Evolutionary conservation across 208 protist species (phyloP).

Genomic region (Angomonas ambiguus): DNA sequence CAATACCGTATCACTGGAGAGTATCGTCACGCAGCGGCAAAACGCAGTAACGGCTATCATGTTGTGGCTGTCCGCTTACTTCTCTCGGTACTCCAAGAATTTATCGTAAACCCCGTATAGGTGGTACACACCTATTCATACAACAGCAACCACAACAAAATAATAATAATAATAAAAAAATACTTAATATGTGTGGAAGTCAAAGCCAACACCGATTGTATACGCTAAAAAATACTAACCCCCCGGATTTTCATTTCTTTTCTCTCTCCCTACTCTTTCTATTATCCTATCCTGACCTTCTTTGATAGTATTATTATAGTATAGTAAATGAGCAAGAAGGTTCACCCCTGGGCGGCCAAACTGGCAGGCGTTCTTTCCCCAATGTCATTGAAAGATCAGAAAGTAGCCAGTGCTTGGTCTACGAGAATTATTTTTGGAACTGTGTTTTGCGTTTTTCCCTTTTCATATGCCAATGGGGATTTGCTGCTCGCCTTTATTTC

Average conservation of each 20-base stretch:
- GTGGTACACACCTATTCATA: neutral
- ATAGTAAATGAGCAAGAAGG: neutral
- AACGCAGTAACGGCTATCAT: slow-evolving; percentile 57
- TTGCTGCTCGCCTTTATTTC: slow-evolving; percentile 44
- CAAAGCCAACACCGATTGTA: too few relatives aligned
- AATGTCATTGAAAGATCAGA: slow-evolving; percentile 77
- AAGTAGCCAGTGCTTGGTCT: slow-evolving; percentile 18
- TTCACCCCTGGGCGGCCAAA: slow-evolving; percentile 57
- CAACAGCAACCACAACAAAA: slow-evolving; percentile 7
- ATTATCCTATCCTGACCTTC: neutral
- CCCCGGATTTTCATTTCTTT: neutral
- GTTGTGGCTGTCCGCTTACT: slow-evolving; percentile 63
- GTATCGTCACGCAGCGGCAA: slow-evolving; percentile 34
- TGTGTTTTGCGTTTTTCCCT: slow-evolving; percentile 45
- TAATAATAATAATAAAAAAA: neutral
- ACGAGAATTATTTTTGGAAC: slow-evolving; percentile 42
- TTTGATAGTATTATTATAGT: neutral
- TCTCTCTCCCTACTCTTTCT: neutral
- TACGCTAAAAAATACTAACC: too few relatives aligned
- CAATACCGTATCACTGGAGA: slow-evolving; percentile 22
- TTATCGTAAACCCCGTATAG: slow-evolving; percentile 7
- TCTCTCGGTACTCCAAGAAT: slow-evolving; percentile 34
- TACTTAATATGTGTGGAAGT: too few relatives aligned
- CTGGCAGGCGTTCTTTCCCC: slow-evolving; percentile 62
- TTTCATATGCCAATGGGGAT: slow-evolving; percentile 48